These are phyloP conservation scores for Chrysosporium queenslandicum DNA, from an alignment of 2,329 filamentous ascomycete genomes.

Conservation along the genomic window DNA sequence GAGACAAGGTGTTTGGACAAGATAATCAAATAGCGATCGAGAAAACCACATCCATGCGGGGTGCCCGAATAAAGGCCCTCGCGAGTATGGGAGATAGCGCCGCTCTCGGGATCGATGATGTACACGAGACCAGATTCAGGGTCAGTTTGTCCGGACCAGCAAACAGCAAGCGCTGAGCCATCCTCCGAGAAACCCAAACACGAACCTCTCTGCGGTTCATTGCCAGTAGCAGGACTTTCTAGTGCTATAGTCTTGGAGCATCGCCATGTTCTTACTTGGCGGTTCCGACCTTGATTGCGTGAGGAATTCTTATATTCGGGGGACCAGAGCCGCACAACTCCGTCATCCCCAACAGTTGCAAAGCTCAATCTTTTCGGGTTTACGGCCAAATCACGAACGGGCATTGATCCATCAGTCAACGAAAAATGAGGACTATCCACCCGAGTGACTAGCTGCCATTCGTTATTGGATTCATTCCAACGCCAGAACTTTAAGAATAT, in stretches of 20 bases:
- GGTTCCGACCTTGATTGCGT: slow-evolving; percentile 41
- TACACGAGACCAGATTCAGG: slow-evolving; percentile 55
- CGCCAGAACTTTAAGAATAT: slow-evolving; percentile 87
- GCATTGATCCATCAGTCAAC: slow-evolving; percentile 41
- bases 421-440: slow-evolving; percentile 71
- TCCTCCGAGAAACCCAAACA: slow-evolving; percentile 71
- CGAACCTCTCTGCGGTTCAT: slow-evolving; percentile 34
- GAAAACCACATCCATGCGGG: slow-evolving; percentile 58
- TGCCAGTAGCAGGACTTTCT: slow-evolving; percentile 32
- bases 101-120: slow-evolving; percentile 63
- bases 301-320: slow-evolving; percentile 60
- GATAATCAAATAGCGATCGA: slow-evolving; percentile 64
- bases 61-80: slow-evolving; percentile 57
- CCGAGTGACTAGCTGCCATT: slow-evolving; percentile 67
- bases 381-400: slow-evolving; percentile 62
- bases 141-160: slow-evolving; percentile 32
- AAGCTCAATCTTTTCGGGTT: slow-evolving; percentile 63
- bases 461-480: slow-evolving; percentile 46
- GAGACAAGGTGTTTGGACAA: slow-evolving; percentile 64
- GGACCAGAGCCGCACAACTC: slow-evolving; percentile 69
- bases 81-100: slow-evolving; percentile 56
- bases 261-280: slow-evolving; percentile 62
- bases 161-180: slow-evolving; percentile 67
- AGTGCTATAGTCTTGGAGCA: slow-evolving; percentile 50
- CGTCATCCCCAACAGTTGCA: slow-evolving; percentile 75